phyloP scores from a whole-genome alignment of 2,329 filamentous ascomycete genomes.

The Stagonosporopsis rhizophila region DNA sequence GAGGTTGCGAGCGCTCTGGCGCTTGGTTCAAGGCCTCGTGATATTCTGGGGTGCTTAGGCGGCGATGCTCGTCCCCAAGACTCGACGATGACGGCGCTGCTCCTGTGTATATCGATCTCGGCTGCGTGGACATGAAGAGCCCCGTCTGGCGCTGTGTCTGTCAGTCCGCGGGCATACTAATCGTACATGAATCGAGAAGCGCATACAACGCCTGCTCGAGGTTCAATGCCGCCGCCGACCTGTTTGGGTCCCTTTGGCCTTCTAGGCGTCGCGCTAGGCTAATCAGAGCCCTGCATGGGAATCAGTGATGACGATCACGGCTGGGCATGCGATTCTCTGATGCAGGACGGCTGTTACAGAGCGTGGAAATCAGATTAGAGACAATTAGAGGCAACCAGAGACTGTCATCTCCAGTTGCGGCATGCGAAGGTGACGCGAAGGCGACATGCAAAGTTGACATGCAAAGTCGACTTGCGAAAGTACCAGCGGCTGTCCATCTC shows the following conservation, averaged over 20 bases:
- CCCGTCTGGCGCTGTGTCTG: conserved; percentile 6
- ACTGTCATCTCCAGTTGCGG: background rate
- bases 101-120: conserved; percentile 49
- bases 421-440: background rate
- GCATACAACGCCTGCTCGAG: conserved; percentile 7
- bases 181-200: conserved; percentile 16
- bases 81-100: conserved; percentile 16
- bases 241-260: background rate
- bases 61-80: conserved; percentile 19
- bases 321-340: background rate
- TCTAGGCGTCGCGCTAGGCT: conserved; percentile 13
- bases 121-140: conserved; percentile 16
- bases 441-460: too few relatives aligned
- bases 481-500: background rate
- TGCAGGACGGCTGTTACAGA: background rate
- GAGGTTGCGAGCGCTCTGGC: conserved; percentile 24
- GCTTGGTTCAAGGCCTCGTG: conserved; percentile 18
- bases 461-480: too few relatives aligned
- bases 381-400: too few relatives aligned
- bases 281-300: conserved; percentile 6
- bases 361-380: background rate
- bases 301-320: conserved; percentile 13
- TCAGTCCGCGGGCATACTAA: conserved; percentile 15
- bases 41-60: conserved; percentile 32
- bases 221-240: conserved; percentile 9